Evolutionary conservation across 331 rosid genomes (phyloP), one percentile per base, ranked within the genome.

Genomic region (Dryas integrifolia): DNA sequence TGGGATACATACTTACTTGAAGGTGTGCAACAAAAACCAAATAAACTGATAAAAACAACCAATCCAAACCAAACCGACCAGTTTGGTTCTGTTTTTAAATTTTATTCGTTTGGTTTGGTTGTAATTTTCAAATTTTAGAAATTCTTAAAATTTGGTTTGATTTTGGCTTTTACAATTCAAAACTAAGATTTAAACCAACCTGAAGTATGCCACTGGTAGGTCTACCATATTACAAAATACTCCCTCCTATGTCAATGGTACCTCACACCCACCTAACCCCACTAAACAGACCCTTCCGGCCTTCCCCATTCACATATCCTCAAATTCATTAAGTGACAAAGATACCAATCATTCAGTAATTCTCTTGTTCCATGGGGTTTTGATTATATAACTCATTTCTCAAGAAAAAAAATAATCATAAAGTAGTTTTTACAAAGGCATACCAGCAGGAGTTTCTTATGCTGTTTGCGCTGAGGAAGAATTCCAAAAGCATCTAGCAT

Each of bases 401-500:
- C 30, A 65, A 30, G 52, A 67, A 74, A 61, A 56, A n/a, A 48
- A 69, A 16, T 52, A 65, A 52, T 9, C 43, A 8, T 1, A 38
- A 71, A 53, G 11, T 38, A 41, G 21, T 50, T 56, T 51, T 12
- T 53, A 4, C 72, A 55, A 61, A 56, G 40, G 30, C 76, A 80
- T 85, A 92, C 98, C 96, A 92, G 81, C 69, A 92, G 68, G 51
- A 86, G 86, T 77, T 88, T 90, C 83, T 92, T 92, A 58, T 92
- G 95, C 46, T 92, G 87, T 78, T 88, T 86, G 57, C 98, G 92
- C 72, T 86, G 96, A 18, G 98, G 98, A 81, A 92, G 98, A 69
- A 92, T 90, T 73, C 96, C 98, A 65, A 92, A 89, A 51, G 86
- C 91, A 71, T 92, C 96, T 57, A 87, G 87, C 92, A 86, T 87